Conservation (phyloP, 495 filamentous ascomycete species). For the Aspergillus affinis region DNA sequence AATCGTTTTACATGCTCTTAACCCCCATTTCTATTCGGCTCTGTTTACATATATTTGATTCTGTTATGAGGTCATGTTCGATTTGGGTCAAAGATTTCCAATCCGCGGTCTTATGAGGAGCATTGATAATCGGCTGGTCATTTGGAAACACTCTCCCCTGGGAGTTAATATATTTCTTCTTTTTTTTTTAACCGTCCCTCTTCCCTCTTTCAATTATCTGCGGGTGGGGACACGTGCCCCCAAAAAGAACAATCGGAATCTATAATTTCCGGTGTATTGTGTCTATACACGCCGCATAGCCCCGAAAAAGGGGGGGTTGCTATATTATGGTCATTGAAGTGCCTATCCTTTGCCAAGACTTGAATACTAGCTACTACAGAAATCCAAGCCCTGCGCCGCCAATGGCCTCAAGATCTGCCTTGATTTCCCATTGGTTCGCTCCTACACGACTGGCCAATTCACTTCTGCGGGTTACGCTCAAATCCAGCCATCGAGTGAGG, state of each 20-base stretch:
- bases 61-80: constrained; percentile 30
- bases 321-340: not conserved
- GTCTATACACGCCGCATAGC: not conserved
- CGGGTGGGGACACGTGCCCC: not conserved
- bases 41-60: constrained; percentile 29
- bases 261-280: not conserved
- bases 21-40: constrained; percentile 15
- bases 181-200: too few relatives aligned
- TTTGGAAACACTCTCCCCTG: not conserved
- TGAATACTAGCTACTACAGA: constrained; percentile 26
- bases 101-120: not conserved
- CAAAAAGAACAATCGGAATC: too few relatives aligned
- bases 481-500: constrained; percentile 64
- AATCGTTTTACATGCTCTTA: constrained; percentile 7
- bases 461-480: constrained; percentile 62
- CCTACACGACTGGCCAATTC: constrained; percentile 71
- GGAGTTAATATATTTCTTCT: not conserved
- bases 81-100: constrained; percentile 3
- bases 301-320: too few relatives aligned
- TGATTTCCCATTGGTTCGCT: constrained; percentile 55
- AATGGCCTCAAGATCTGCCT: constrained; percentile 59
- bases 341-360: not conserved
- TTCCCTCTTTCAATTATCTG: not conserved
- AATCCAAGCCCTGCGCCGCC: constrained; percentile 59
- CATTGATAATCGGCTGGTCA: constrained; percentile 16